Evolutionary conservation across 2,329 filamentous ascomycete species (phyloP).

Genomic region (Calonectria hongkongensis): DNA sequence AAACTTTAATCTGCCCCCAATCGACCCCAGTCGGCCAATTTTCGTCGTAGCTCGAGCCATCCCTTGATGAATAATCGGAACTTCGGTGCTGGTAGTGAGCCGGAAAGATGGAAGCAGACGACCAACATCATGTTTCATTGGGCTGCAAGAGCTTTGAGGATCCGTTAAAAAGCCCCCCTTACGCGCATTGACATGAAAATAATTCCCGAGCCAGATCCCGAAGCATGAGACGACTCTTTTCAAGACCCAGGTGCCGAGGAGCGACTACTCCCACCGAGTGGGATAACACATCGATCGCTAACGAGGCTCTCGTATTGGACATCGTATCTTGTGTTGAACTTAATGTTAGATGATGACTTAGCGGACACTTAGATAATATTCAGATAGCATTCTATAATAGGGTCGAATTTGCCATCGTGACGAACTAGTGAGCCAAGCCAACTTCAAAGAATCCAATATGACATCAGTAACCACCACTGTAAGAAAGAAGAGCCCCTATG

Average conservation of each 20-base stretch:
- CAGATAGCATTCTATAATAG: no score
- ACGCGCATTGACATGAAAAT: background rate
- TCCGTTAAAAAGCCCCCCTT: background rate
- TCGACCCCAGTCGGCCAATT: background rate
- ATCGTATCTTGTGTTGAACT: background rate
- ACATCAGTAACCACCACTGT: background rate
- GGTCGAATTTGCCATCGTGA: background rate
- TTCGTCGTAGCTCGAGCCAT: background rate
- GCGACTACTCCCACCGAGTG: background rate
- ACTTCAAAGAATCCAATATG: background rate
- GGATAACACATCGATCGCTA: conserved; percentile 12
- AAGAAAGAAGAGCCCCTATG: conserved; percentile 13
- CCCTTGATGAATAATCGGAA: conserved; percentile 13
- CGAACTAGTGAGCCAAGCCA: background rate
- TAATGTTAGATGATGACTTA: background rate
- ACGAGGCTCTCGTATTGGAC: background rate
- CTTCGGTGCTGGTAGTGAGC: background rate
- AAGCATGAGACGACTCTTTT: background rate
- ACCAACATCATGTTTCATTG: no score
- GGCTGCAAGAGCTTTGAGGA: background rate
- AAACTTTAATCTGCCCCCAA: background rate
- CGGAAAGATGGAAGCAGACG: background rate
- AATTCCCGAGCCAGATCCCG: background rate
- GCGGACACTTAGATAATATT: background rate
- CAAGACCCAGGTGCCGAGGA: no score